Evolutionary conservation across 1,284 basidiomycete genomes (phyloP).

Genomic region (Porogramme epimiltina): DNA sequence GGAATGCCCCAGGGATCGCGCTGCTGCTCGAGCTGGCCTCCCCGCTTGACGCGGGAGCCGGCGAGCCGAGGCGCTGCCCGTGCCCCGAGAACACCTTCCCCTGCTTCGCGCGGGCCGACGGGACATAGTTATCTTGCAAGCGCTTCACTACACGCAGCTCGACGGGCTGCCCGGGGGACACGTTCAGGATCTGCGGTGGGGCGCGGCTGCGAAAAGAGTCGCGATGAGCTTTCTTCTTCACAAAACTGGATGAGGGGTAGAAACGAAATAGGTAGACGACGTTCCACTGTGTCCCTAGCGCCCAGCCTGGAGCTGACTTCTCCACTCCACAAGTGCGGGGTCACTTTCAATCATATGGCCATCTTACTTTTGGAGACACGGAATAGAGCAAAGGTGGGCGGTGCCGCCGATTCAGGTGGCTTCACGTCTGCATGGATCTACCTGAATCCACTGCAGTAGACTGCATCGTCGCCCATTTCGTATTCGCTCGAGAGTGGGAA

Average conservation of each 20-base stretch:
- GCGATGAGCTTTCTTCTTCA: background rate
- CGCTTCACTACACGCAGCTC: constrained; percentile 84
- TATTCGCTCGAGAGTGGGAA: background rate
- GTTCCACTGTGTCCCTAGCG: too few relatives aligned
- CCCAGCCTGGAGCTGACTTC: too few relatives aligned
- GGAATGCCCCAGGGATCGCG: constrained; percentile 63
- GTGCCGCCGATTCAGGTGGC: too few relatives aligned
- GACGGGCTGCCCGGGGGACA: constrained; percentile 81
- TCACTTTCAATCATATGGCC: too few relatives aligned
- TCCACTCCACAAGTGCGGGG: too few relatives aligned
- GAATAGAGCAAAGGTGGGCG: too few relatives aligned
- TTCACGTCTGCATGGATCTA: too few relatives aligned
- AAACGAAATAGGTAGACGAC: too few relatives aligned
- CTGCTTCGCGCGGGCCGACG: constrained; percentile 42
- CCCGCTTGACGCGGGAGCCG: constrained; percentile 39
- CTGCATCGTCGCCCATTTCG: too few relatives aligned
- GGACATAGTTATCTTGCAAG: constrained; percentile 73
- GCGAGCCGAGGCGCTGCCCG: constrained; percentile 84
- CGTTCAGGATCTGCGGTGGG: constrained; percentile 79
- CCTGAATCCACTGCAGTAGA: too few relatives aligned
- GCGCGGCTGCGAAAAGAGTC: constrained; percentile 55
- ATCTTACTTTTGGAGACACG: too few relatives aligned
- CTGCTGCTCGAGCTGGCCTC: constrained; percentile 18
- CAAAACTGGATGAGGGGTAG: too few relatives aligned
- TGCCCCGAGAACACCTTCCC: constrained; percentile 68